Conservation (phyloP, 345 rosid species). For the Camelina hispida region DNA sequence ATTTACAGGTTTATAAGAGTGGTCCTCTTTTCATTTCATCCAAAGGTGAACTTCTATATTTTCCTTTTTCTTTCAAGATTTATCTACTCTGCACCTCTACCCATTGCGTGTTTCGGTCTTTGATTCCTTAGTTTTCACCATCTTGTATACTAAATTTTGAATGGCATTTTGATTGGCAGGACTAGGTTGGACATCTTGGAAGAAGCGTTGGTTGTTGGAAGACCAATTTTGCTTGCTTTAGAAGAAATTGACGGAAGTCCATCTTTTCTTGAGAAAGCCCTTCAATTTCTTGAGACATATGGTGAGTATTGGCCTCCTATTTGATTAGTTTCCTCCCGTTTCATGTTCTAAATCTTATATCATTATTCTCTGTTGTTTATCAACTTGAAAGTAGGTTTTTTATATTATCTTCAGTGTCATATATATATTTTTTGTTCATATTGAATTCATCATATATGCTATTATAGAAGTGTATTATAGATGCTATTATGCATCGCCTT, state of each 20-base stretch:
- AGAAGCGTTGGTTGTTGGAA: conserved; percentile 98
- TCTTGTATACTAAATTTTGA: background rate
- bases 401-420: background rate
- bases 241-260: conserved; percentile 99
- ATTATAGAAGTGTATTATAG: conserved; percentile 8
- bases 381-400: background rate
- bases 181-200: conserved; percentile 99
- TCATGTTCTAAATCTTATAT: background rate
- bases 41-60: conserved; percentile 74
- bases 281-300: conserved; percentile 85
- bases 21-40: conserved; percentile 98
- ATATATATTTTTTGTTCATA: background rate
- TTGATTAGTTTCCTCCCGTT: conserved; percentile 1
- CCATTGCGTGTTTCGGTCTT: conserved; percentile 15
- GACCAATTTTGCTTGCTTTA: conserved; percentile 96
- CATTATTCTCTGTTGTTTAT: conserved; percentile 14
- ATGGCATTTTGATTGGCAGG: conserved; percentile 56
- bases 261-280: conserved; percentile 98
- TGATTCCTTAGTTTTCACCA: conserved; percentile 3
- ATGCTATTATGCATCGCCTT: no score
- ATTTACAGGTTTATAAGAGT: conserved; percentile 95
- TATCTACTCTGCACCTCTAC: background rate
- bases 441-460: conserved; percentile 11
- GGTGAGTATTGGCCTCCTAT: conserved; percentile 56
- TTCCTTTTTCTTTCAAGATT: background rate